Conservation (phyloP, 345 rosid species). For the Citrus mangshanensis region DNA sequence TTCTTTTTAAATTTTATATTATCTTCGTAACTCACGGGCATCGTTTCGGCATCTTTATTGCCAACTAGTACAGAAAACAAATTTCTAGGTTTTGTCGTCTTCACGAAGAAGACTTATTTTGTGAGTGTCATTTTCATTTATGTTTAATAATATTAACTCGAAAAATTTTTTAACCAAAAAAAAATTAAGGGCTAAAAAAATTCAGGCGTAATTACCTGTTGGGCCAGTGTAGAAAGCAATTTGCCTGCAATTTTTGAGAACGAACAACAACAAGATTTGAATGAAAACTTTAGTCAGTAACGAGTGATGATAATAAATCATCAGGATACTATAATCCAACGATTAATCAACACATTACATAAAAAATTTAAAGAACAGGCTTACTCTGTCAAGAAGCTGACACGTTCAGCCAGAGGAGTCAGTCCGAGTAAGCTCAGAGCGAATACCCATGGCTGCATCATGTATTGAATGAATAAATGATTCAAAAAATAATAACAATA, state of each 20-base stretch:
- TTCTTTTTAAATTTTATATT: too few relatives aligned
- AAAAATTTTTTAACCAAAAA: neutral
- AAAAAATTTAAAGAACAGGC: neutral
- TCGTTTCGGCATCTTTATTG: neutral
- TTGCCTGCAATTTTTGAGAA: constrained; percentile 50
- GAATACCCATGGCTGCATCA: constrained; percentile 77
- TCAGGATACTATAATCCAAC: neutral
- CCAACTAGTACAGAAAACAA: too few relatives aligned
- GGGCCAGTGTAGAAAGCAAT: constrained; percentile 83
- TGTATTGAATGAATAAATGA: neutral
- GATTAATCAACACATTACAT: neutral
- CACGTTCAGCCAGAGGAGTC: constrained; percentile 84
- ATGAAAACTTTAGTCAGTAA: neutral
- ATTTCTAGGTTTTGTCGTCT: neutral
- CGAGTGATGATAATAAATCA: too few relatives aligned
- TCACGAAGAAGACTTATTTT: too few relatives aligned
- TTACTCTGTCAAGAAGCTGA: constrained; percentile 96
- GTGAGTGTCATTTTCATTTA: too few relatives aligned
- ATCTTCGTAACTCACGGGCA: neutral
- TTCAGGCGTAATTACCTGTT: constrained; percentile 49
- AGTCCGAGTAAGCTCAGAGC: constrained; percentile 81
- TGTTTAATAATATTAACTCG: too few relatives aligned
- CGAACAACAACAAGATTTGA: neutral
- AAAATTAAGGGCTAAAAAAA: neutral
- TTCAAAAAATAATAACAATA: too few relatives aligned